Base-by-base conservation (phyloP, 805 yeast species). In the Monosporozyma aerobia region DNA sequence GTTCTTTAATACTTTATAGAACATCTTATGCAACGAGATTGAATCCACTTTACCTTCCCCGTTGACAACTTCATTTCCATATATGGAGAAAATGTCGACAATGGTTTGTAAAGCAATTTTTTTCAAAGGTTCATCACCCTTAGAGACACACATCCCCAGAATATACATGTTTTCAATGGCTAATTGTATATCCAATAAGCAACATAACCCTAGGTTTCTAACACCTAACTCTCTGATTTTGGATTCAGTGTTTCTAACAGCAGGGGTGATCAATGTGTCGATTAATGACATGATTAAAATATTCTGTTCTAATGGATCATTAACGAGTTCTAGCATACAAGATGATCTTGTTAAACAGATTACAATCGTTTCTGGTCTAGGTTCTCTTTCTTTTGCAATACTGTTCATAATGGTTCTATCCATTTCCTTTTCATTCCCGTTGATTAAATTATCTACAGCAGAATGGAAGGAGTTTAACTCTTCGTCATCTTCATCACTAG, bases 261-360 rank as follows among this genome's bases (percentile, higher is more conserved):
- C 87, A 2, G 95, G 95, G 3, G 80, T 78, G 13, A 94, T 82
- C 59, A 90, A 73, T n/a, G 86, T 81, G 19, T 85, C 87, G 52
- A 87, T 75, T 53, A 90, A 70, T 0, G 95, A 81, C 37, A 78
- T 79, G 44, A 89, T 71, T 3, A 87, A 78, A 49, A 80, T 74
- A 58, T 86, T 86, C 49, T 80, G 80, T 35, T 79, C 78, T 45
- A 87, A 69, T 0, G 90, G 81, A 48, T 80, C 82, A 52, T 80
- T 79, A 1, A 83, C 79, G 23, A 85, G 68, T 61, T 84, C 87
- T 25, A 90, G 71, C 74, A 86, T 79, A 55, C 82, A 79, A 53
- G 81, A 82, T 8, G 90, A 79, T 45, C 89, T 78, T 0, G 78
- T 71, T 47, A 92, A 73, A 67, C 95, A 85, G 48, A 83, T 83